phyloP scores from a whole-genome alignment of 2,329 filamentous ascomycete genomes.

The Colletotrichum sp. region DNA sequence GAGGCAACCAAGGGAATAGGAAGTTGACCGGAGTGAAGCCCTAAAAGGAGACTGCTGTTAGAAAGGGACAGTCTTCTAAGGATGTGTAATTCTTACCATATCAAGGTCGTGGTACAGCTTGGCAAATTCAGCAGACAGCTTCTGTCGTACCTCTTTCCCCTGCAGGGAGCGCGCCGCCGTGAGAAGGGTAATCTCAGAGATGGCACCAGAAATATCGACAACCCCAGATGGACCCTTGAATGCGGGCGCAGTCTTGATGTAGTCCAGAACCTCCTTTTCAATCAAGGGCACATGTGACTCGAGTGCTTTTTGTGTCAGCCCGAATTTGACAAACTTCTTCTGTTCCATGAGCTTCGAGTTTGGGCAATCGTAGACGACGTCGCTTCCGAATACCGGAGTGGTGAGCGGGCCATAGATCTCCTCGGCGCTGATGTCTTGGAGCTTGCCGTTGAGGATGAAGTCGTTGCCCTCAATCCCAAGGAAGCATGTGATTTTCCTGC shows the following conservation, averaged over 20 bases:
- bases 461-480: constrained; percentile 85
- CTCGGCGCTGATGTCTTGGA: constrained; percentile 88
- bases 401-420: constrained; percentile 85
- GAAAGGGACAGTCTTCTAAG: not conserved
- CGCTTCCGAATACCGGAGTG: constrained; percentile 76
- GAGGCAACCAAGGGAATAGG: constrained; percentile 84
- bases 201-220: constrained; percentile 75
- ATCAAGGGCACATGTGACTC: constrained; percentile 80
- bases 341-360: constrained; percentile 95
- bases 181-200: constrained; percentile 89
- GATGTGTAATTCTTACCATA: constrained; percentile 45
- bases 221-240: constrained; percentile 74
- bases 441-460: constrained; percentile 89
- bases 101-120: constrained; percentile 87
- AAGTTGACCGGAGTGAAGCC: constrained; percentile 91
- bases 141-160: constrained; percentile 80
- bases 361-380: constrained; percentile 90
- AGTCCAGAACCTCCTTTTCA: constrained; percentile 73
- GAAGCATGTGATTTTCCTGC: constrained; percentile 88
- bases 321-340: constrained; percentile 92
- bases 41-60: constrained; percentile 26
- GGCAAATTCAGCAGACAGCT: constrained; percentile 78
- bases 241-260: constrained; percentile 63
- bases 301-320: constrained; percentile 77
- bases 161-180: constrained; percentile 89